Evolutionary conservation across 2,329 filamentous ascomycete genomes (phyloP).

Genomic region (Ophiostoma tasmaniense): DNA sequence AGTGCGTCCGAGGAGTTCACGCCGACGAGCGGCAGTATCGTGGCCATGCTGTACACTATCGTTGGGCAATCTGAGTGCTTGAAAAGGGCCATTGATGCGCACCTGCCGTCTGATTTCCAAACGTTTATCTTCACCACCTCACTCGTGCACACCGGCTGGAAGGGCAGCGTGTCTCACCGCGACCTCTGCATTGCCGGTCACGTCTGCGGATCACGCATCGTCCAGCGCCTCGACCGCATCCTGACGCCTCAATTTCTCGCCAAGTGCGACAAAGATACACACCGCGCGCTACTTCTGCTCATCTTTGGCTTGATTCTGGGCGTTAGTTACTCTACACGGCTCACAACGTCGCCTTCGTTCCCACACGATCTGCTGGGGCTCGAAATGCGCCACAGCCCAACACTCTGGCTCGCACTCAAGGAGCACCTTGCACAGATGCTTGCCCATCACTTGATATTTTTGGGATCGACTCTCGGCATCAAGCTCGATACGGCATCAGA

Average conservation of each 20-base stretch:
- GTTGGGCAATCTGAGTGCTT: constrained; percentile 22
- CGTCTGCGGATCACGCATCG: constrained; percentile 24
- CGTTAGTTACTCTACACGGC: constrained; percentile 23
- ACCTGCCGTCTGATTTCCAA: constrained; percentile 25
- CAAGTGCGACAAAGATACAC: constrained; percentile 21
- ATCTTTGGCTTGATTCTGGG: constrained; percentile 26
- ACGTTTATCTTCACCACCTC: constrained; percentile 27
- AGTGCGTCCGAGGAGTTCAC: constrained; percentile 22
- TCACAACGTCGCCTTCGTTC: constrained; percentile 20
- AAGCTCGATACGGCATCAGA: constrained; percentile 26
- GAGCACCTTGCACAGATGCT: constrained; percentile 29
- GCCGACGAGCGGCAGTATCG: constrained; percentile 25
- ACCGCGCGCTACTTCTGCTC: constrained; percentile 26
- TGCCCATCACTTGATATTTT: constrained; percentile 27
- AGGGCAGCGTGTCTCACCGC: constrained; percentile 16
- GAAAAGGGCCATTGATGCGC: constrained; percentile 20
- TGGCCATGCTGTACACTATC: constrained; percentile 25
- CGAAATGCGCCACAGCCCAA: constrained; percentile 27
- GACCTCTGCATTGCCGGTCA: constrained; percentile 24
- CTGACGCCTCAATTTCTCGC: constrained; percentile 27
- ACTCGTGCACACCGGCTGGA: constrained; percentile 23
- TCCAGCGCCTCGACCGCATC: constrained; percentile 26
- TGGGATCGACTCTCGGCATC: constrained; percentile 26
- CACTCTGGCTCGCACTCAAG: constrained; percentile 28
- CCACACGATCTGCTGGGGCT: constrained; percentile 22